A percentile compares a stretch with the other conserved stretches of the same genome.
Evolutionary conservation across 371 early-diverging fungal genomes (phyloP).

Genomic region (Mucor indicus): DNA sequence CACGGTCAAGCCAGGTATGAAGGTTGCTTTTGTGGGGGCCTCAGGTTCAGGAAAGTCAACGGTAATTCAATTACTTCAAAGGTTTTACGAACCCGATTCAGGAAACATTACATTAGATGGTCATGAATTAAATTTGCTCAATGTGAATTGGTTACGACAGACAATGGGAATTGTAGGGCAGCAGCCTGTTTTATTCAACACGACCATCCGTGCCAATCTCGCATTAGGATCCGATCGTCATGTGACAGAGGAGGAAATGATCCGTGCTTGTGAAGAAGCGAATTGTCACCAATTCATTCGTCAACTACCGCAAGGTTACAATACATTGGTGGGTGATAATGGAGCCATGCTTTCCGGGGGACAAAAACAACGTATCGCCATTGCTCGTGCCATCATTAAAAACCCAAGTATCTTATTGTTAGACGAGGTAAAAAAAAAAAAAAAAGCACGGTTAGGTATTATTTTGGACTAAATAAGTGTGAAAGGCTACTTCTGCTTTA

Average conservation of each 20-base stretch:
- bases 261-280: slow-evolving; percentile 62
- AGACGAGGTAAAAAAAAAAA: slow-evolving; percentile 73
- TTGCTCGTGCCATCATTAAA: slow-evolving; percentile 69
- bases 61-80: slow-evolving; percentile 54
- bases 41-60: slow-evolving; percentile 72
- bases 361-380: slow-evolving; percentile 78
- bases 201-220: slow-evolving; percentile 73
- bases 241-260: slow-evolving; percentile 51
- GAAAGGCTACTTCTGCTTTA: slow-evolving; percentile 72
- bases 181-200: slow-evolving; percentile 69
- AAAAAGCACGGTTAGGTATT: too few relatives aligned
- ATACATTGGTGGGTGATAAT: slow-evolving; percentile 57
- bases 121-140: slow-evolving; percentile 41
- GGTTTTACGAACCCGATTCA: slow-evolving; percentile 59
- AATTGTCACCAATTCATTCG: slow-evolving; percentile 68
- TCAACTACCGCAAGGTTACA: slow-evolving; percentile 63
- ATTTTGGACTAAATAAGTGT: not conserved
- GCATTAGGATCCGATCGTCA: slow-evolving; percentile 44
- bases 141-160: slow-evolving; percentile 50
- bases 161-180: slow-evolving; percentile 72
- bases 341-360: slow-evolving; percentile 75
- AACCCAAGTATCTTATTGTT: slow-evolving; percentile 63
- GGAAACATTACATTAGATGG: slow-evolving; percentile 63
- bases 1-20: slow-evolving; percentile 55
- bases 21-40: slow-evolving; percentile 62